These are phyloP conservation scores for Candida tammaniensis DNA, from an alignment of 805 yeast genomes.

Conservation along the genomic window DNA sequence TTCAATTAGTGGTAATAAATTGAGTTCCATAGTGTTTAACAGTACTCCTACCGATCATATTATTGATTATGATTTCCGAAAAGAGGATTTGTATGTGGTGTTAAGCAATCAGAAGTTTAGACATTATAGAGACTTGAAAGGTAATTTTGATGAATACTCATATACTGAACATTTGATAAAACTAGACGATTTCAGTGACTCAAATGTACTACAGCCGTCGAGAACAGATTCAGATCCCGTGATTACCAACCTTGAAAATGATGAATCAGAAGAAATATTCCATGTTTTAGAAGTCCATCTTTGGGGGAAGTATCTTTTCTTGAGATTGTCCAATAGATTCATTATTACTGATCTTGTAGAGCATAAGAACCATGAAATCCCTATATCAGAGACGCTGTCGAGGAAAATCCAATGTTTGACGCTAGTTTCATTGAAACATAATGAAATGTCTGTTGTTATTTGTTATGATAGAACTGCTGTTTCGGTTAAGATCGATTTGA, in stretches of 20 bases:
- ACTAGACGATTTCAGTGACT: constrained; percentile 16
- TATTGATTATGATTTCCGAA: constrained; percentile 46
- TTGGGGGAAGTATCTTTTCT: constrained; percentile 15
- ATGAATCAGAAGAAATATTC: constrained; percentile 27
- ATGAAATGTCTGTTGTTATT: constrained; percentile 20
- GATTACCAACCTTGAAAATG: constrained; percentile 29
- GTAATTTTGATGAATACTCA: constrained; percentile 57
- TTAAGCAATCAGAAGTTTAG: constrained; percentile 52
- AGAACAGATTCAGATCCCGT: constrained; percentile 19
- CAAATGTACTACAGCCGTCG: neutral
- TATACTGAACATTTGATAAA: constrained; percentile 19
- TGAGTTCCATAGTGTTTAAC: constrained; percentile 37
- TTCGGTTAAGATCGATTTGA: constrained; percentile 23
- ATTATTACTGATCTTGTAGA: constrained; percentile 36
- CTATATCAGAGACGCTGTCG: constrained; percentile 20
- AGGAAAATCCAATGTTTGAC: constrained; percentile 21
- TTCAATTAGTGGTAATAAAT: constrained; percentile 31
- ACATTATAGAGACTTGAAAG: constrained; percentile 61
- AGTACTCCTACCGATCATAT: constrained; percentile 51
- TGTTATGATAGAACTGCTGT: constrained; percentile 27
- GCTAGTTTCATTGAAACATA: constrained; percentile 10
- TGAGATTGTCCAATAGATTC: constrained; percentile 34
- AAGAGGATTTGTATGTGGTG: constrained; percentile 57
- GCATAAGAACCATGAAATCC: constrained; percentile 39
- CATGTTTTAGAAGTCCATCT: constrained; percentile 14